Conservation (phyloP, 202 grass and related monocot genomes). For the Panicum virgatum region DNA sequence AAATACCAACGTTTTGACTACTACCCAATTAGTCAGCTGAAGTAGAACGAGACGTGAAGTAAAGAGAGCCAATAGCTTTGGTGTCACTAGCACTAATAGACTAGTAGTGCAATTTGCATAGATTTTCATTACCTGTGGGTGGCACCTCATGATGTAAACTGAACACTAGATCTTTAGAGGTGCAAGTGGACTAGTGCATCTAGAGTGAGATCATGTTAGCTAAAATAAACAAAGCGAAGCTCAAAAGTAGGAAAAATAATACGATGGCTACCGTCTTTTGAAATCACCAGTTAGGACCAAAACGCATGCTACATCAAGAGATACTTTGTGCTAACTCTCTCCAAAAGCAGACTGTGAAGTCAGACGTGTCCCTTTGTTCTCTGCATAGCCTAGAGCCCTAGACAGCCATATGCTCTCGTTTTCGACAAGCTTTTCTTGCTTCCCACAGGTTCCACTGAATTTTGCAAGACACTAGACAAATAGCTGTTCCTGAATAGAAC, state of each 20-base stretch:
- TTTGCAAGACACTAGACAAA: not conserved
- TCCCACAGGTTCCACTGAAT: conserved; percentile 12
- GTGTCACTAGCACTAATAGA: not conserved
- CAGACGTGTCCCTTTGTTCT: conserved; percentile 21
- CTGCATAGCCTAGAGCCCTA: not conserved
- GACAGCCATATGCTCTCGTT: not conserved
- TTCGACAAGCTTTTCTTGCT: not conserved
- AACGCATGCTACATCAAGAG: conserved; percentile 7
- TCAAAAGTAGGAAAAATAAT: conserved; percentile 16
- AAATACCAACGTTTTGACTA: not conserved
- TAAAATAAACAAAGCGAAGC: conserved; percentile 19
- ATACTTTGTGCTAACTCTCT: conserved; percentile 43
- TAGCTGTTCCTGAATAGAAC: not conserved
- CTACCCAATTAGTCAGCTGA: conserved; percentile 29
- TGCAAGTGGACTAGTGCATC: conserved; percentile 45
- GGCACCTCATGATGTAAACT: conserved; percentile 45
- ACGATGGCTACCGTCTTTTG: conserved; percentile 10
- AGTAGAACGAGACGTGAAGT: conserved; percentile 19
- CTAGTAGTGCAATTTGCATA: conserved; percentile 40
- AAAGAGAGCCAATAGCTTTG: conserved; percentile 5
- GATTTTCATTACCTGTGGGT: conserved; percentile 22
- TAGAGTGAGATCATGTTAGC: conserved; percentile 41
- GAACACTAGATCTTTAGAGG: conserved; percentile 30
- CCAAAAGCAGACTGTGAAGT: not conserved
- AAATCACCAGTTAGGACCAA: conserved; percentile 3